These are phyloP conservation scores for Marchantia paleacea DNA, from an alignment of 225 moss, liverwort and hornwort species.

Conservation along the genomic window DNA sequence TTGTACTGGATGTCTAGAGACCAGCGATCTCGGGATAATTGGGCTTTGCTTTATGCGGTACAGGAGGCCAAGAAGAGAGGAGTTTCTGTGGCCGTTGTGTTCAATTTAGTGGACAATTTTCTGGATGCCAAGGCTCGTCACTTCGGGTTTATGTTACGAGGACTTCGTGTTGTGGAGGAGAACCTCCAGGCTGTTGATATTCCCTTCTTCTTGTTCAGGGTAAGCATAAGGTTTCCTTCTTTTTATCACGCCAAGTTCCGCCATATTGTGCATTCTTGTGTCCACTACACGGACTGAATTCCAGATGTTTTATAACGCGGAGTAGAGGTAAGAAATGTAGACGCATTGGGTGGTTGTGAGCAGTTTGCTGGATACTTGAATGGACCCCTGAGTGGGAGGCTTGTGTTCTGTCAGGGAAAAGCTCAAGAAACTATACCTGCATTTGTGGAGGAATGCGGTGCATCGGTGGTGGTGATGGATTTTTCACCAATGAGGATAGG, in stretches of 20 bases:
- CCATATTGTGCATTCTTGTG: too few relatives aligned
- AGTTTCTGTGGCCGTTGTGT: slow-evolving; percentile 75
- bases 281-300: not conserved
- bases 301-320: not conserved
- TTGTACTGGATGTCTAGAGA: slow-evolving; percentile 98
- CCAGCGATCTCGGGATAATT: slow-evolving; percentile 91
- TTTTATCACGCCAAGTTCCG: too few relatives aligned
- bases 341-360: too few relatives aligned
- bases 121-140: slow-evolving; percentile 85
- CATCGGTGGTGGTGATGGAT: slow-evolving; percentile 78
- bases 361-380: not conserved
- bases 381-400: not conserved
- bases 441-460: slow-evolving; percentile 58
- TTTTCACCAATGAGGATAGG: slow-evolving; percentile 90
- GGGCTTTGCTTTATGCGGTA: slow-evolving; percentile 86
- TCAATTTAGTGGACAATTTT: slow-evolving; percentile 85
- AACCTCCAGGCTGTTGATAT: slow-evolving; percentile 66
- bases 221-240: slow-evolving; percentile 14
- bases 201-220: slow-evolving; percentile 91
- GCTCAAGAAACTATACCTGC: slow-evolving; percentile 78
- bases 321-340: not conserved
- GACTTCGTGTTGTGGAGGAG: slow-evolving; percentile 79
- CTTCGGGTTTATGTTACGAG: slow-evolving; percentile 94
- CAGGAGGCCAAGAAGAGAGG: slow-evolving; percentile 72
- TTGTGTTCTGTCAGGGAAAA: slow-evolving; percentile 54